Evolutionary conservation across 2,329 filamentous ascomycete genomes (phyloP).

Genomic region (Colletotrichum eleusines): DNA sequence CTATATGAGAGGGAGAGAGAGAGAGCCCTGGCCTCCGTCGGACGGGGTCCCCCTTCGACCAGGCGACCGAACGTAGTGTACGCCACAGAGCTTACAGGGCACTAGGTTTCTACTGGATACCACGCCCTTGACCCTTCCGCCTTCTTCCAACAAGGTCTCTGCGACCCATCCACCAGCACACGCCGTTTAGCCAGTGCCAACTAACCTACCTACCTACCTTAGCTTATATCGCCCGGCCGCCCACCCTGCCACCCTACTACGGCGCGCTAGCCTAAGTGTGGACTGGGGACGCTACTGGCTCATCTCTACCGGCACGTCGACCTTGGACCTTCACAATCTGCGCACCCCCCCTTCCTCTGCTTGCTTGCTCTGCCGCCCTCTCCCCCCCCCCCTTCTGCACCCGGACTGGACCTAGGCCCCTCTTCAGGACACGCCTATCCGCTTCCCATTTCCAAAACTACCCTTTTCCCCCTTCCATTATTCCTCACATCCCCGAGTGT

Average conservation of each 20-base stretch:
- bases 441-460: conserved; percentile 15
- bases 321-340: conserved; percentile 26
- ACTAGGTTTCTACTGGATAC: background rate
- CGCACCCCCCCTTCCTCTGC: conserved; percentile 5
- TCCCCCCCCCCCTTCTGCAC: conserved; percentile 6
- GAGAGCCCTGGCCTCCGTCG: background rate
- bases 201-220: background rate
- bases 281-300: conserved; percentile 9
- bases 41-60: background rate
- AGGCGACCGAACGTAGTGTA: background rate
- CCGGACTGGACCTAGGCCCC: conserved; percentile 26
- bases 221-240: conserved; percentile 17
- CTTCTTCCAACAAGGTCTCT: background rate
- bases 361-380: background rate
- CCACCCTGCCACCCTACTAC: conserved; percentile 22
- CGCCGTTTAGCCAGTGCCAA: conserved; percentile 8
- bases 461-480: conserved; percentile 6
- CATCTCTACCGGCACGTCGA: conserved; percentile 26
- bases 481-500: conserved; percentile 7
- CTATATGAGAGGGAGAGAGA: too few relatives aligned
- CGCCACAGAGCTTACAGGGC: background rate
- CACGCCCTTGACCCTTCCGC: background rate
- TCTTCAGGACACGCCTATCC: conserved; percentile 39
- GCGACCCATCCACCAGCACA: conserved; percentile 4
- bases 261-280: conserved; percentile 18